phyloP scores from a whole-genome alignment of 2,329 filamentous ascomycete genomes.

The Coleophoma eucalyptorum region DNA sequence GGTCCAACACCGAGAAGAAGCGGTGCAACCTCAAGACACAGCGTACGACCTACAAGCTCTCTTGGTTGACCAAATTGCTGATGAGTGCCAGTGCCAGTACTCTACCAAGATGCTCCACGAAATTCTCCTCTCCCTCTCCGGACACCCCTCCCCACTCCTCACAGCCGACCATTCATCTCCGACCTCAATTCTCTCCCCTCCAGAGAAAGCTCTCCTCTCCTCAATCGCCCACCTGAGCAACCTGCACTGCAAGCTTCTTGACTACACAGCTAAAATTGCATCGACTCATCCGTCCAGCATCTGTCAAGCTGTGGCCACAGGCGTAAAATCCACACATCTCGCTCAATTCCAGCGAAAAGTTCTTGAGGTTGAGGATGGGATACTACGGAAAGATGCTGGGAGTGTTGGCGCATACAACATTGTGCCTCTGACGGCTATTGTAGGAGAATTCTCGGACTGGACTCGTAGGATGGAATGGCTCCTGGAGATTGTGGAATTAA shows the following conservation, averaged over 20 bases:
- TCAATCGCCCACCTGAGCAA: conserved; percentile 74
- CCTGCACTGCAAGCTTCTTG: conserved; percentile 69
- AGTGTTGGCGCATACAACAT: conserved; percentile 91
- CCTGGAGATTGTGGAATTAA: conserved; percentile 67
- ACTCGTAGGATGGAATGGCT: conserved; percentile 82
- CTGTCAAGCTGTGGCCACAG: conserved; percentile 81
- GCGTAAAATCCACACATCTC: conserved; percentile 72
- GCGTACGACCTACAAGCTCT: background rate
- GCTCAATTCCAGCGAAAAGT: conserved; percentile 79
- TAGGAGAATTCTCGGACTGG: conserved; percentile 86
- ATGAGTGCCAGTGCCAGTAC: background rate
- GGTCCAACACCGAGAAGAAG: background rate
- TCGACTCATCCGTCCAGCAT: conserved; percentile 73
- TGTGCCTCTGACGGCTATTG: conserved; percentile 81
- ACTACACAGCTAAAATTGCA: conserved; percentile 63
- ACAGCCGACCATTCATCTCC: conserved; percentile 45
- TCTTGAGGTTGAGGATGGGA: conserved; percentile 75
- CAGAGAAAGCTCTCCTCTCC: conserved; percentile 77
- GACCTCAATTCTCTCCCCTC: conserved; percentile 59
- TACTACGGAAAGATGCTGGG: conserved; percentile 71
- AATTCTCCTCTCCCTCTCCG: conserved; percentile 92
- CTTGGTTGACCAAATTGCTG: background rate
- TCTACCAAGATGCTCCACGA: conserved; percentile 80
- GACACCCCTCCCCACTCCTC: conserved; percentile 87
- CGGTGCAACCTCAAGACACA: background rate